phyloP scores from a whole-genome alignment of 148 eudicot species.

The Dysphania ambrosioides region DNA sequence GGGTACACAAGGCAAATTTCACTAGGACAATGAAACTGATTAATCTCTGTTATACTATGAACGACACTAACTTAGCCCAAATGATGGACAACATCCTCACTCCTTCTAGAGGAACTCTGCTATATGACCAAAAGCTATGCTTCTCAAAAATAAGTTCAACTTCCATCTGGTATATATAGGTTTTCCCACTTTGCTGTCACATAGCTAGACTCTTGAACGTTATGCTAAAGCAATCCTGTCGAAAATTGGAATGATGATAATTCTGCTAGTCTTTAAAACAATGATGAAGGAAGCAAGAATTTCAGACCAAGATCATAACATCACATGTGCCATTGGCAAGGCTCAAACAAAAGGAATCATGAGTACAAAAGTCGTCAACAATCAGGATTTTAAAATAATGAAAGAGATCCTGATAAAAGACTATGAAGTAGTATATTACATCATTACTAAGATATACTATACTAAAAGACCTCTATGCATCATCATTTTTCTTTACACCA shows the following conservation, averaged over 20 bases:
- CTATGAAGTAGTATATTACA: slow-evolving; percentile 8
- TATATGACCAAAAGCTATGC: not conserved
- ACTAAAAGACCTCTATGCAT: slow-evolving; percentile 15
- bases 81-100: not conserved
- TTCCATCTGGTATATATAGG: no score
- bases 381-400: not conserved
- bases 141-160: no score
- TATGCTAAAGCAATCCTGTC: not conserved
- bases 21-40: no score
- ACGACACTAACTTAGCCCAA: no score
- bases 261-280: not conserved
- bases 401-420: not conserved
- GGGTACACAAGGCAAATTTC: no score
- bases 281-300: not conserved
- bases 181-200: no score
- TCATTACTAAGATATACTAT: slow-evolving; percentile 3
- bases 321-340: not conserved
- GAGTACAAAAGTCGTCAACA: not conserved
- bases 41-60: no score
- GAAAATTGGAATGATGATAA: not conserved
- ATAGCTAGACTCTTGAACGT: not conserved
- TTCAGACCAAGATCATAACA: not conserved
- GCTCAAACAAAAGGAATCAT: not conserved
- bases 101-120: not conserved
- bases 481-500: slow-evolving; percentile 24